phyloP scores from a whole-genome alignment of 1,284 basidiomycete genomes.

The Peniophora sp. region DNA sequence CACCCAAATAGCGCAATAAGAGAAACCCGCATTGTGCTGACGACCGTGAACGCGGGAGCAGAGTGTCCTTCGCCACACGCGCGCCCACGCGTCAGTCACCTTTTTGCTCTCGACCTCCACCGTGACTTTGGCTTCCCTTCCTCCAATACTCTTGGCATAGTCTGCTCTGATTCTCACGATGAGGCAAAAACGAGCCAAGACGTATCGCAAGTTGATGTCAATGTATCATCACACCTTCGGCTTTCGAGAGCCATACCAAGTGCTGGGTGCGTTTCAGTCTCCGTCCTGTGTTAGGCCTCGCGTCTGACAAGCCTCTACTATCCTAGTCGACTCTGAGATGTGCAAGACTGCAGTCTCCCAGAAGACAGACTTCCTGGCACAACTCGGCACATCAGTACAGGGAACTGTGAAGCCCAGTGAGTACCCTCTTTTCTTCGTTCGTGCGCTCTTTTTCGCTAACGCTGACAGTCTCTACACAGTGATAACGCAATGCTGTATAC shows the following conservation, averaged over 20 bases:
- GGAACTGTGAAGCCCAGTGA: conserved; percentile 84
- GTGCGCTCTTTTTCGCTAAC: neutral
- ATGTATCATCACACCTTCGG: conserved; percentile 80
- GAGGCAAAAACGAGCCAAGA: conserved; percentile 90
- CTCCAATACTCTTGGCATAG: neutral
- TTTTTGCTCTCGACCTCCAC: neutral
- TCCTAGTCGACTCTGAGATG: conserved; percentile 78
- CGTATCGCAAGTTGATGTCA: conserved; percentile 87
- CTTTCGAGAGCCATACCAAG: conserved; percentile 87
- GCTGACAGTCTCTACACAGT: conserved; percentile 47
- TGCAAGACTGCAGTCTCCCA: conserved; percentile 62
- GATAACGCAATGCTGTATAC: conserved; percentile 95
- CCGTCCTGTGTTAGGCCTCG: neutral
- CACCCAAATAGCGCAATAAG: neutral
- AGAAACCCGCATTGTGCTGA: neutral
- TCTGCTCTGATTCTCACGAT: conserved; percentile 32
- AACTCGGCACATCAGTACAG: conserved; percentile 69
- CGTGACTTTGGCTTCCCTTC: neutral
- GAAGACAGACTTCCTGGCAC: conserved; percentile 70
- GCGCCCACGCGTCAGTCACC: neutral
- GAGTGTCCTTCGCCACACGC: neutral
- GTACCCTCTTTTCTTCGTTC: conserved; percentile 22
- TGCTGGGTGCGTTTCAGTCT: conserved; percentile 50
- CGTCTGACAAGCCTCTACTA: conserved; percentile 2
- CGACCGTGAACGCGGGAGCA: neutral